Evolutionary conservation across 306 rosid species (phyloP), one percentile per base, ranked within the genome.

Genomic region (Cyamopsis tetragonoloba): DNA sequence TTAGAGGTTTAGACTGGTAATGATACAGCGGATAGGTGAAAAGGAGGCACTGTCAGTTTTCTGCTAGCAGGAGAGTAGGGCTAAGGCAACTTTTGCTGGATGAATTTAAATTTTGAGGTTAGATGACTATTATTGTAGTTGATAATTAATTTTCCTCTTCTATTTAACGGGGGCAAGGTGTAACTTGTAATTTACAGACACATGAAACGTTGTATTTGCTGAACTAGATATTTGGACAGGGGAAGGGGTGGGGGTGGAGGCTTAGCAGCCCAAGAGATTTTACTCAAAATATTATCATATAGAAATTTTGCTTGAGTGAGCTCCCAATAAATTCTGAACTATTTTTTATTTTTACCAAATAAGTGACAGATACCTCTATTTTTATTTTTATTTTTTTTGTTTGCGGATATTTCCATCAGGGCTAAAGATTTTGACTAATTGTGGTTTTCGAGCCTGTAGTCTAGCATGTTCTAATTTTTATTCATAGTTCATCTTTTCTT

Each of bases 41-140:
- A 53, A 57, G 43, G 56, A 44, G 34, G 74, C 39, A 22, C 15
- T 76, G 34, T 34, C 69, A 67, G 73, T 69, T 74, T 71, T 59
- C 57, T 2, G 56, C 22, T 18, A 49, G 62, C 68, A 49, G 51
- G 47, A 66, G 71, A 66, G 60, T 34, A 38, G 76, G 68, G 81
- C 67, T 59, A 71, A 64, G 73, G 73, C 62, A 54, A 20, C 70
- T 39, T 72, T 63, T 73, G 27, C 43, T 62, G 51, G 56, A 55
- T 62, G 68, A 72, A 43, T 70, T 74, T 13, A 35, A 58, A 60
- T 70, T 66, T 80, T 70, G 75, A 72, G 75, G 50, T 42, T 71
- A 65, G 72, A 31, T 61, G 51, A 53, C n/a, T 47, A 7, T 27
- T 58, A 19, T 14, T 24, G 17, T 35, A 42, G 73, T 55, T 48